These are phyloP conservation scores for Parasarocladium wereldwijsianum DNA, from an alignment of 2,329 filamentous ascomycete genomes.

Conservation along the genomic window DNA sequence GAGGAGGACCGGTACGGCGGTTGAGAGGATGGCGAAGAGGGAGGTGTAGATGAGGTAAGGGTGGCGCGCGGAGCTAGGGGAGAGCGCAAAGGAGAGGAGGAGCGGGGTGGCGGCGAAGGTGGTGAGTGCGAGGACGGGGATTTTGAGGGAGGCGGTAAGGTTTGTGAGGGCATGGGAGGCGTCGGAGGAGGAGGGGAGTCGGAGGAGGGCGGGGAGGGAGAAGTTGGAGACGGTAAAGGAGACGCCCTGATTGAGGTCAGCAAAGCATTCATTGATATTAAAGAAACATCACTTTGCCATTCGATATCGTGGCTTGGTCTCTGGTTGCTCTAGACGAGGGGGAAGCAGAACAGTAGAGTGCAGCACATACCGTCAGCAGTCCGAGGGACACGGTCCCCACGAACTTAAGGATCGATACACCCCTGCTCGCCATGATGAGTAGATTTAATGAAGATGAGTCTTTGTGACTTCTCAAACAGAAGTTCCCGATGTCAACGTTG, in stretches of 20 bases:
- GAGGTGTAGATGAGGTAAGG: slow-evolving; percentile 85
- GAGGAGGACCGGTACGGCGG: slow-evolving; percentile 33
- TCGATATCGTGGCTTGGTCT: too few species aligned
- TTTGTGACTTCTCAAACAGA: too few species aligned
- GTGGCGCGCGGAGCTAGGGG: slow-evolving; percentile 61
- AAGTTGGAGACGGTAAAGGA: slow-evolving; percentile 72
- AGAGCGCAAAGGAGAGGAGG: slow-evolving; percentile 62
- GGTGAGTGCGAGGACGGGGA: slow-evolving; percentile 53
- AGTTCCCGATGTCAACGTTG: too few species aligned
- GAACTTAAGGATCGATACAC: slow-evolving; percentile 74
- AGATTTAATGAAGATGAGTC: slow-evolving; percentile 2
- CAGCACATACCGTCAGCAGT: slow-evolving; percentile 60
- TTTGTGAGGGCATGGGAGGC: slow-evolving; percentile 58
- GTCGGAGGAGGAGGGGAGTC: slow-evolving; percentile 59
- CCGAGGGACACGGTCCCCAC: slow-evolving; percentile 83
- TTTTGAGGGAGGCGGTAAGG: slow-evolving; percentile 46
- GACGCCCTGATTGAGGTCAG: slow-evolving; percentile 47
- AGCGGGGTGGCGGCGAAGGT: slow-evolving; percentile 57
- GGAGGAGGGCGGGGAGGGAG: slow-evolving; percentile 65
- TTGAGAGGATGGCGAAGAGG: slow-evolving; percentile 49
- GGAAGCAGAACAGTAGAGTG: background rate
- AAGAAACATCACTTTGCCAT: too few species aligned
- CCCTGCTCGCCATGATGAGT: slow-evolving; percentile 45
- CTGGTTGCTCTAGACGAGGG: too few species aligned
- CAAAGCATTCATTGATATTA: too few species aligned